Evolutionary conservation across 2,329 filamentous ascomycete genomes (phyloP), one percentile per base, ranked within the genome.

Genomic region (Fusarium xylarioides): DNA sequence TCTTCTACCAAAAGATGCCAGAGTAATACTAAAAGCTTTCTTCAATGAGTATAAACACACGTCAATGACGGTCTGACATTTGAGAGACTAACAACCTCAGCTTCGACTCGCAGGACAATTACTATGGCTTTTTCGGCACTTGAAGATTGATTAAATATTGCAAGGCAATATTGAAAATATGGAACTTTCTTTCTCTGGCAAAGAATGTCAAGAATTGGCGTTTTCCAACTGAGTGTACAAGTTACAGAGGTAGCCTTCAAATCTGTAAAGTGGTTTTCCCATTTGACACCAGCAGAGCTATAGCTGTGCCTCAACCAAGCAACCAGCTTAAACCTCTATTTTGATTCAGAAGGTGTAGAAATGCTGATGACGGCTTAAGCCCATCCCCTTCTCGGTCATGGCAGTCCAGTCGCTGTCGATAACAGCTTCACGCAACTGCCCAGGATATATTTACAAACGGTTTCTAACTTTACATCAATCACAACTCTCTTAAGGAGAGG

Each of bases 321-420:
- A 9, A 5, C 10, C 4, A 3, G 19, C 11, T 6, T 16, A 5
- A 23, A 4, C 11, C 16, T 7, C 5, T 15, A n/a, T 7, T 23
- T 34, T 21, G 7, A 26, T 5, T 14, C 18, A 6, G 11, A 10
- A 21, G 50, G 19, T 38, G 4, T 38, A 14, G 14, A 5, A 28
- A 16, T 53, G 32, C 18, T 23, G 15, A 28, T 38, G 19, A 8
- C 11, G 7, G 23, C 19, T 28, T n/a, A 21, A 38, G 38, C 32
- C n/a, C 23, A 21, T 8, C 19, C 19, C 7, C 14, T n/a, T 53
- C 19, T 53, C 12, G 14, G 28, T 28, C 34, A 14, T 37, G 23
- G 26, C 19, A 21, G 23, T 28, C 34, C 3, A 28, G 50, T 16
- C 19, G 8, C 34, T 5, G 19, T n/a, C 14, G 14, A 53, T 26